Percentiles rank a stretch among this genome's conserved stretches.
Evolutionary conservation across 805 yeast species (phyloP).

Genomic region (Tetrapisispora phaffii): DNA sequence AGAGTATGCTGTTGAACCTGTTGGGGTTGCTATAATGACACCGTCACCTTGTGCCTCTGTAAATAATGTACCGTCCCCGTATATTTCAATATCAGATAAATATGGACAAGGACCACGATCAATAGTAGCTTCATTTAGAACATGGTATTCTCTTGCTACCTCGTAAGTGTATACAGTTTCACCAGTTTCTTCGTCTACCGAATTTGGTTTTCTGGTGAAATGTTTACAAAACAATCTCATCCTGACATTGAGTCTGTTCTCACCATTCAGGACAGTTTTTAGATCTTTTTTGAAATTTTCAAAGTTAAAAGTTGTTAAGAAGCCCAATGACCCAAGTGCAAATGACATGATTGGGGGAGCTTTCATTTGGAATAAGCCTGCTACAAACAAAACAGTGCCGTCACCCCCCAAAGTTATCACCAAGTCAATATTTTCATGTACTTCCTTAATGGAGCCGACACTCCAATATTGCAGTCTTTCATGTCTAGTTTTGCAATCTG

Average conservation of each 20-base stretch:
- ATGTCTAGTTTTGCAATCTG: slow-evolving; percentile 35
- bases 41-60: slow-evolving; percentile 94
- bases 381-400: slow-evolving; percentile 84
- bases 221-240: slow-evolving; percentile 83
- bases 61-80: slow-evolving; percentile 73
- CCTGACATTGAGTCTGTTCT: slow-evolving; percentile 67
- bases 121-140: slow-evolving; percentile 76
- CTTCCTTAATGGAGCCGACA: slow-evolving; percentile 38
- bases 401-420: slow-evolving; percentile 91
- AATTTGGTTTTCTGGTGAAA: slow-evolving; percentile 32
- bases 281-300: slow-evolving; percentile 58
- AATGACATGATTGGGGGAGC: slow-evolving; percentile 90
- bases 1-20: slow-evolving; percentile 93
- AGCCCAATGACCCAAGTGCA: slow-evolving; percentile 83
- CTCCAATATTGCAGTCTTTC: slow-evolving; percentile 54
- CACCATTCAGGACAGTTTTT: slow-evolving; percentile 47
- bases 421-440: slow-evolving; percentile 47
- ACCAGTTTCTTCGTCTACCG: slow-evolving; percentile 33
- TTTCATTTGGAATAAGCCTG: slow-evolving; percentile 66
- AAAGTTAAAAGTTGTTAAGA: slow-evolving; percentile 74
- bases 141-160: slow-evolving; percentile 51
- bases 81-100: slow-evolving; percentile 77
- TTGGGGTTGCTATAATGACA: slow-evolving; percentile 81
- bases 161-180: slow-evolving; percentile 28
- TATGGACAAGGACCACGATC: slow-evolving; percentile 91